Base-by-base conservation (phyloP, 768 basidiomycete genomes). In the Naganishia randhawae region DNA sequence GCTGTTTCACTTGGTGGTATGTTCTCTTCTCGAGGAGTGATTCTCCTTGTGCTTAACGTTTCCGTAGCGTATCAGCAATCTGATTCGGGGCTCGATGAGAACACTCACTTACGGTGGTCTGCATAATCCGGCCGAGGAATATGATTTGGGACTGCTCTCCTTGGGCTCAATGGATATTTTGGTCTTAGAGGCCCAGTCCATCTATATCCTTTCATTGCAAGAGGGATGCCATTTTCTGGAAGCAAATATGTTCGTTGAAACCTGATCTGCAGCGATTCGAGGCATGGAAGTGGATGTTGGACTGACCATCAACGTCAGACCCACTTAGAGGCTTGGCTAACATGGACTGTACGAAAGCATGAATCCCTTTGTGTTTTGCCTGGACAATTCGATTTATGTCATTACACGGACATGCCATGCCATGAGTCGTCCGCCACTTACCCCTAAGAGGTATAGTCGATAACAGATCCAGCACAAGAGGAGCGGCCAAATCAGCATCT, bases 111-210 rank as follows among this genome's bases (percentile, higher is more conserved):
- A 89, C 89, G 85, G 71, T 86, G 82, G 71, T 85, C 83, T 22
- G 89, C 90, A 82, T 97, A 96, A 74, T 98, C 96, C 3, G 96
- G 96, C 66, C 86, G 83, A 11, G 84, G 85, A 72, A 99, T 96
- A 75, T 92, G 87, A 31, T 84, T 85, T 8, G 94, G 96, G 2
- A 98, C 86, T 5, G 75, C 77, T 35, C 94, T 86, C 72, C 82
- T 88, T 5, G 87, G 82, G 32, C 91, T 89, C 45, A 96, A 83
- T n/a, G 94, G 94, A 80, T 97, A 96, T 41, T 85, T 83, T 0
- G 94, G 92, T 71, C 89, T 85, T 67, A 95, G 66, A 0, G 86
- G 71, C 35, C 94, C 94, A n/a, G 92, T 89, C 81, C 85, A 97
- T n/a, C 80, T 73, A 80, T 85, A 91, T 73, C 82, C 85, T 8